Base-by-base conservation (phyloP, 495 filamentous ascomycete genomes). In the Penicillium salamii region DNA sequence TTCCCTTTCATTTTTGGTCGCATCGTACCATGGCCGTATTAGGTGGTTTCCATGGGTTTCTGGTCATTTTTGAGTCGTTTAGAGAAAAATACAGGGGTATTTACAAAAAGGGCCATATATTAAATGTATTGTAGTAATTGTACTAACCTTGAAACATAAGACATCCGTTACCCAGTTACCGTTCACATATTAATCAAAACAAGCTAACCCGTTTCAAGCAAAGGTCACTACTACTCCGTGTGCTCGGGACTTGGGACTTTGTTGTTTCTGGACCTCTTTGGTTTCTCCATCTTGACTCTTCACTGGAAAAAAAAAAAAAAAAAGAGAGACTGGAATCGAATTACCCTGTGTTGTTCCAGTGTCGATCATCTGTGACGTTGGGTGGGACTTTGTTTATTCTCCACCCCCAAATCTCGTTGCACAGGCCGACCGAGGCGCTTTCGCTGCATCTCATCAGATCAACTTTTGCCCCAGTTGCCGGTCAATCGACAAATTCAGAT, bases 351-450 rank as follows among this genome's bases (percentile, higher is more conserved):
- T 28, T 37, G 23, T 32, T 32, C 29, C 29, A 11, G 3, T 32
- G 29, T 32, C 29, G 29, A 32, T 32, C 29, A 32, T 32, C 29
- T 32, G 44, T 47, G 45, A 44, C 42, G 42, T 45, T 56, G 56
- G 50, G 48, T 50, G 45, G 53, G 54, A 52, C 47, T 57, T 61
- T 64, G 54, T 59, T 63, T 61, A 54, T 57, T 61, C 61, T 64
- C 61, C 61, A 64, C 61, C 59, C 50, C 50, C 50, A 46, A 41
- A 26, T 31, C 47, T 62, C 50, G 54, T 64, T 56, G 61, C 61
- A 61, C 52, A 55, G 58, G 52, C 60, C 61, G 57, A 61, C 60
- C 60, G 53, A 43, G 37, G 48, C 37, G n/a, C 48, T 49, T 21
- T 43, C 50, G 17, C 38, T 28, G 39, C 39, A 33, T 34, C 32